phyloP scores from a whole-genome alignment of 2,329 filamentous ascomycete species.

The Epichloe baconii region DNA sequence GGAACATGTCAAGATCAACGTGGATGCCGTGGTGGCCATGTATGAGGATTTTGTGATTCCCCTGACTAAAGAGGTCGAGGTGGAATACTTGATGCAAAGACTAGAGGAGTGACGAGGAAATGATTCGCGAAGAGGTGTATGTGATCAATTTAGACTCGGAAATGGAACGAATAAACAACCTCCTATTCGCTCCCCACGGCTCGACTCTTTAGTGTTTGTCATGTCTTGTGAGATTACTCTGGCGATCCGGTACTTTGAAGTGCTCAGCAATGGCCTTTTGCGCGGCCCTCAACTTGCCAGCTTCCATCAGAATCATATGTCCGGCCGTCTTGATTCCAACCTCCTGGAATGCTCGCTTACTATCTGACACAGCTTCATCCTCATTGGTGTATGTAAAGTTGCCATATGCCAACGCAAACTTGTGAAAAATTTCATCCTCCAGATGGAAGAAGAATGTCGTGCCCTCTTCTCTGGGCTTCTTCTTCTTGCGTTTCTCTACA shows the following conservation, averaged over 20 bases:
- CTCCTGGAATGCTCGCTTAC: conserved; percentile 90
- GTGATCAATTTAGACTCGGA: not conserved
- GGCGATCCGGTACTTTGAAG: conserved; percentile 29
- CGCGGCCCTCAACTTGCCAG: conserved; percentile 58
- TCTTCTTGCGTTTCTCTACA: conserved; percentile 44
- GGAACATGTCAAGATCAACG: conserved; percentile 70
- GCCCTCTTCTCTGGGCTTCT: conserved; percentile 48
- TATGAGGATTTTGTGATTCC: conserved; percentile 92
- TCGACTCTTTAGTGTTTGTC: no score
- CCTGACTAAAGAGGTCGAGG: conserved; percentile 94
- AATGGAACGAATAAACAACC: no score
- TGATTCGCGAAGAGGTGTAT: not conserved
- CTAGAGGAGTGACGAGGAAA: conserved; percentile 32
- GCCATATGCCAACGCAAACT: conserved; percentile 56
- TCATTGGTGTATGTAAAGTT: conserved; percentile 70
- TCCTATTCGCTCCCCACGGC: no score
- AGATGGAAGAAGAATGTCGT: conserved; percentile 85
- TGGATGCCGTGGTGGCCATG: conserved; percentile 80
- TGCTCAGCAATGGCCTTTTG: conserved; percentile 67
- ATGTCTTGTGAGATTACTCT: no score
- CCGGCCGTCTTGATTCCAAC: conserved; percentile 76
- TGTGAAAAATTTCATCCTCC: conserved; percentile 81
- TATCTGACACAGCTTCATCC: conserved; percentile 72
- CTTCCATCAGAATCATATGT: conserved; percentile 78
- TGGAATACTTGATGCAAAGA: conserved; percentile 95